Evolutionary conservation across 129 eudicot genomes (phyloP).

Genomic region (Ambrosia artemisiifolia): DNA sequence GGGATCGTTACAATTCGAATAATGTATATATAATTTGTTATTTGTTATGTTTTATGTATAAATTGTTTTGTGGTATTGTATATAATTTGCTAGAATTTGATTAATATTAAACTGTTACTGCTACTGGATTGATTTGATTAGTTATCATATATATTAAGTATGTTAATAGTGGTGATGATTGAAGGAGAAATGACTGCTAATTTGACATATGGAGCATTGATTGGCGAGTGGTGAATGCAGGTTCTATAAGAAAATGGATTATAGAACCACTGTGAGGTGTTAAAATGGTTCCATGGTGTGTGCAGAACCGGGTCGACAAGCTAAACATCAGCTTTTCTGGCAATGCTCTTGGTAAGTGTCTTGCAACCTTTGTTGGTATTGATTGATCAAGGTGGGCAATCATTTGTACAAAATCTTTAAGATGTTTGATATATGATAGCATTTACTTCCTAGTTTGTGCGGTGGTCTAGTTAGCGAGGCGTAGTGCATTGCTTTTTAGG

Average conservation of each 20-base stretch:
- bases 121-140: too few relatives aligned
- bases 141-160: too few relatives aligned
- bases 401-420: neutral
- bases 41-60: slow-evolving; percentile 4
- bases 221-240: slow-evolving; percentile 11
- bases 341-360: neutral
- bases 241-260: slow-evolving; percentile 8
- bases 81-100: neutral
- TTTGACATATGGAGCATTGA: neutral
- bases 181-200: neutral
- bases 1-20: slow-evolving; percentile 11
- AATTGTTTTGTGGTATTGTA: slow-evolving; percentile 15
- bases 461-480: neutral
- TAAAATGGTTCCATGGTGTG: slow-evolving; percentile 11
- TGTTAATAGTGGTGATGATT: neutral
- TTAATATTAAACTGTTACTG: too few relatives aligned
- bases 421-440: neutral
- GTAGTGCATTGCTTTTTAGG: too few relatives aligned
- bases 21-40: slow-evolving; percentile 31
- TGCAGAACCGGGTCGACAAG: neutral
- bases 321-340: neutral
- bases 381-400: slow-evolving; percentile 7
- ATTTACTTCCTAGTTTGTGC: neutral
- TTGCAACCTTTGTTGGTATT: slow-evolving; percentile 2
- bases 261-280: slow-evolving; percentile 3